Evolutionary conservation across 768 basidiomycete genomes (phyloP).

Genomic region (Serendipita sp.): DNA sequence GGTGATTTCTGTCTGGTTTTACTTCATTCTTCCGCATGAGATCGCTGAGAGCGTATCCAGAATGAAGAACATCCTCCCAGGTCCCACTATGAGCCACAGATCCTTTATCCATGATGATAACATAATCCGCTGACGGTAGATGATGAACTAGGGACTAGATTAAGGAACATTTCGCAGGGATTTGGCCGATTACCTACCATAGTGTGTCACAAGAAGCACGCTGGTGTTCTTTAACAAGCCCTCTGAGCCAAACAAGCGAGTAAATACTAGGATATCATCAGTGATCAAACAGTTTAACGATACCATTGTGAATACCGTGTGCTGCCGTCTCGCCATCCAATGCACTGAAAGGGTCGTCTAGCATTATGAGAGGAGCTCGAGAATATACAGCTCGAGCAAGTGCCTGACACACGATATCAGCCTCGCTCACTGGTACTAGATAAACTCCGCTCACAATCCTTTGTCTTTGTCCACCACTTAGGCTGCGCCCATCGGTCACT

Average conservation of each 20-base stretch:
- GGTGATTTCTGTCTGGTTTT: not conserved
- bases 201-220: not conserved
- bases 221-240: not conserved
- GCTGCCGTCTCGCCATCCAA: not conserved
- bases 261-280: not conserved
- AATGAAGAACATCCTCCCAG: not conserved
- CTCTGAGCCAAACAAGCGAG: not conserved
- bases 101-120: not conserved
- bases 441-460: not conserved
- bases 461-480: constrained; percentile 5
- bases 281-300: not conserved
- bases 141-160: not conserved
- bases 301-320: not conserved
- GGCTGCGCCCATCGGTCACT: constrained; percentile 8
- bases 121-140: not conserved
- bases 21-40: too few species aligned
- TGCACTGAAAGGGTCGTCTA: constrained; percentile 4
- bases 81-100: not conserved
- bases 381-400: constrained; percentile 5
- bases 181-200: not conserved
- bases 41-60: not conserved
- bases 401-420: not conserved
- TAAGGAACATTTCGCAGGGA: not conserved
- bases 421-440: not conserved
- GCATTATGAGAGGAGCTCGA: not conserved